Evolutionary conservation across 2,329 filamentous ascomycete species (phyloP), one percentile per base, ranked within the genome.

Genomic region (Curvularia sp.): DNA sequence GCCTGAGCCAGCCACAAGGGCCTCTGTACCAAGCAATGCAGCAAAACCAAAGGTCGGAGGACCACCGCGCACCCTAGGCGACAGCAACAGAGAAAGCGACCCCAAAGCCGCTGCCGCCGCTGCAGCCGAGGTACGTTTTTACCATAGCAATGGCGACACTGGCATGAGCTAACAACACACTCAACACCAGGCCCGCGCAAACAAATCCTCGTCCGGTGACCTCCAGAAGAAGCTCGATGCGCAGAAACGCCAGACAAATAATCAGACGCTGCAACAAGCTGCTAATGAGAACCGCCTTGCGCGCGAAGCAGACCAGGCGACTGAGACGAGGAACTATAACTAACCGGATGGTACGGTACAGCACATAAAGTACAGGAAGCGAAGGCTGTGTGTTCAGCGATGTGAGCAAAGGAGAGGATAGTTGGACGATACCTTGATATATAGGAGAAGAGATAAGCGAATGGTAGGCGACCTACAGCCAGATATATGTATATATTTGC

Each of bases 51-150:
- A 82, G 86, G 63, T 72, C 70, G 67, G 64, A 65, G 67, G 73
- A 67, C 66, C 79, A 58, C 85, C 82, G 8, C 83, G 90, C 61
- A 89, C 88, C 2, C 78, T 95, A 42, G 91, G 90, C 20, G 84
- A 84, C 31, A 46, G 60, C 22, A 66, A 64, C 55, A 56, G 47
- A 28, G 74, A 65, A 60, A 81, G 81, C 20, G 88, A 93, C 73
- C 89, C 92, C 33, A 84, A 89, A 58, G 83, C 82, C 55, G 90
- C 87, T 60, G 93, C 93, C 4, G 92, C 92, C 0, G 85, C 87
- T 64, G 93, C 93, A 52, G 93, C 93, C 60, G 91, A 96, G 88
- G 93, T 96, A 77, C 74, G 87, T 80, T 65, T 24, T 4, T 24
- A 24, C 22, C 3, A 24, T 24, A 24, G 22, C 22, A 24, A 24